A percentile compares a stretch with the other conserved stretches of the same genome.
Evolutionary conservation across 192 early-diverging fungal species (phyloP).

Genomic region (Linderina pennispora): DNA sequence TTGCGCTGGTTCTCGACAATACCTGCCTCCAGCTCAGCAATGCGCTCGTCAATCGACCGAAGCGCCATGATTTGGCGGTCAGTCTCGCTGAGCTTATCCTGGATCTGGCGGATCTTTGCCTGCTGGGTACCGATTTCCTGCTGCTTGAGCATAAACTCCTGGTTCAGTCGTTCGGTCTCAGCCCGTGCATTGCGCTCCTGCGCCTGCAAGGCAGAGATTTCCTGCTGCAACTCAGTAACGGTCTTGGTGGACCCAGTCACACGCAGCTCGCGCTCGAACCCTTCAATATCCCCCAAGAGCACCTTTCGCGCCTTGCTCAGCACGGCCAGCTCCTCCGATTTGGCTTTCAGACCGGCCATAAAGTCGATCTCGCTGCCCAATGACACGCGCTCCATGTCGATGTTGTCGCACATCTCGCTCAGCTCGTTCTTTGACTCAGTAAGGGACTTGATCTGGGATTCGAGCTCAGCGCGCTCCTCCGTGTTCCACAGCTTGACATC

Average conservation of each 20-base stretch:
- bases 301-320: constrained; percentile 33
- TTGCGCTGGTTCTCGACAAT: constrained; percentile 4
- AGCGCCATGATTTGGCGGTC: constrained; percentile 27
- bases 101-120: constrained; percentile 21
- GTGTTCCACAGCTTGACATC: constrained; percentile 38
- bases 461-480: constrained; percentile 13
- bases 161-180: constrained; percentile 49
- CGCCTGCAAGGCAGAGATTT: constrained; percentile 43
- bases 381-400: constrained; percentile 11
- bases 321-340: constrained; percentile 19
- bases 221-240: constrained; percentile 58
- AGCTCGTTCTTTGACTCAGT: constrained; percentile 32
- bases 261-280: constrained; percentile 48
- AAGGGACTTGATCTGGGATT: constrained; percentile 46
- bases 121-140: constrained; percentile 47
- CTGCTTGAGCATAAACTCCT: constrained; percentile 51
- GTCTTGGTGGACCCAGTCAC: constrained; percentile 58
- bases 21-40: constrained; percentile 12
- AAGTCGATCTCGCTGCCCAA: constrained; percentile 13
- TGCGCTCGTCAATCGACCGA: constrained; percentile 15
- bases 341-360: constrained; percentile 7
- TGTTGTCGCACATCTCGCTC: constrained; percentile 4
- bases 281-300: constrained; percentile 45
- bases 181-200: constrained; percentile 42
- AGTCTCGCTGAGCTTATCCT: constrained; percentile 19